Conservation (phyloP, 768 basidiomycete species). For the Clitopilus passeckerianus region DNA sequence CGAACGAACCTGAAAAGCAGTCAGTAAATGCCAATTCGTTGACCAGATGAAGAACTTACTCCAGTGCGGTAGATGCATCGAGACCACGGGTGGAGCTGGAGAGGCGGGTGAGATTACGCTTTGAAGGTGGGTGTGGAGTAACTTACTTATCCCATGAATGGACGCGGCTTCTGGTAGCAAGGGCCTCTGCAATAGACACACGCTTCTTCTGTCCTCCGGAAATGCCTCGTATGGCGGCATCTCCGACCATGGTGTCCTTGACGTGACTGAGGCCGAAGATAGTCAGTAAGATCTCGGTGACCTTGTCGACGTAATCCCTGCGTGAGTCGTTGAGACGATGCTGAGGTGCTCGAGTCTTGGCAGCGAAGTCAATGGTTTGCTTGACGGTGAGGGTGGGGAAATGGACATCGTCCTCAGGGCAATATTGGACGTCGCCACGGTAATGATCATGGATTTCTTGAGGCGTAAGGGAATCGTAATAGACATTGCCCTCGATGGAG, state of each 20-base stretch:
- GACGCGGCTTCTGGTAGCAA: constrained; percentile 58
- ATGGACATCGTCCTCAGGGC: constrained; percentile 82
- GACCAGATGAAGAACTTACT: constrained; percentile 18
- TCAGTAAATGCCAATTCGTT: neutral
- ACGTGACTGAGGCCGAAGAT: constrained; percentile 77
- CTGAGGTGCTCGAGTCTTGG: constrained; percentile 63
- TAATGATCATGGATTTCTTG: constrained; percentile 57
- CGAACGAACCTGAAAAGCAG: constrained; percentile 41
- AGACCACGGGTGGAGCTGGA: constrained; percentile 63
- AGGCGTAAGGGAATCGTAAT: constrained; percentile 73
- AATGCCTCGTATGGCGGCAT: constrained; percentile 71
- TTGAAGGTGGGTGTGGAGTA: neutral
- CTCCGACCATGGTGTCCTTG: constrained; percentile 69
- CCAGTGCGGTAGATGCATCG: constrained; percentile 68
- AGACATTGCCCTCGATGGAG: constrained; percentile 60
- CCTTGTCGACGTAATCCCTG: constrained; percentile 33
- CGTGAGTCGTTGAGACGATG: constrained; percentile 39
- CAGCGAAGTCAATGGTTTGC: constrained; percentile 69
- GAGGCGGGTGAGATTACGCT: neutral
- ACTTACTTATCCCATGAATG: constrained; percentile 76
- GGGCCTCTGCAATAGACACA: constrained; percentile 69
- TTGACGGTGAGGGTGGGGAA: constrained; percentile 81
- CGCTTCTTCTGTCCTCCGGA: constrained; percentile 79
- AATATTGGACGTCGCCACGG: constrained; percentile 79
- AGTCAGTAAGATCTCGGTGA: constrained; percentile 54